Percentiles rank a stretch among this genome's conserved stretches.
Evolutionary conservation across 1,284 basidiomycete species (phyloP).

Genomic region (Cryptococcus hybrid): DNA sequence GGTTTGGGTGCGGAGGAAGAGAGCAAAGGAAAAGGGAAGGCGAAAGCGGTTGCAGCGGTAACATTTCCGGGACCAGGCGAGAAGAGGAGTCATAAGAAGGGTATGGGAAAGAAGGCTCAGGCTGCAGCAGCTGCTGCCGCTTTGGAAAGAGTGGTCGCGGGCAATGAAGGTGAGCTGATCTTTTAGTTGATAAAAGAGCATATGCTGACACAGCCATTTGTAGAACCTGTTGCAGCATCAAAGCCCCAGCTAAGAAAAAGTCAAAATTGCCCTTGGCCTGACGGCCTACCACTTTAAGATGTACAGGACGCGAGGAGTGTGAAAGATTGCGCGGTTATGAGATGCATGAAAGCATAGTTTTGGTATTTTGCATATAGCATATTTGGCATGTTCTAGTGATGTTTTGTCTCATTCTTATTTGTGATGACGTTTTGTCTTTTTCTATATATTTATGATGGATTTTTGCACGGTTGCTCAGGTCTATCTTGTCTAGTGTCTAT

Average conservation of each 20-base stretch:
- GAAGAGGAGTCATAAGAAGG: conserved; percentile 13
- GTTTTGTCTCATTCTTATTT: too few relatives aligned
- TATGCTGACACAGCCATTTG: neutral
- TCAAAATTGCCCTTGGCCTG: conserved; percentile 43
- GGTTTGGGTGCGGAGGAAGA: conserved; percentile 19
- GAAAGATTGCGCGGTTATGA: too few relatives aligned
- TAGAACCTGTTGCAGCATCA: conserved; percentile 1
- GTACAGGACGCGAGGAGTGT: too few relatives aligned
- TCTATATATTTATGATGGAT: too few relatives aligned
- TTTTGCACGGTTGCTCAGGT: neutral
- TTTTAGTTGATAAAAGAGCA: neutral
- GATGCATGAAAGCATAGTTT: too few relatives aligned
- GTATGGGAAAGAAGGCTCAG: conserved; percentile 6
- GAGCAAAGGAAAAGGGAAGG: conserved; percentile 3
- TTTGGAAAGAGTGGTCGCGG: neutral
- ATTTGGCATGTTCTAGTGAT: too few relatives aligned
- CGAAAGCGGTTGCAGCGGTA: neutral
- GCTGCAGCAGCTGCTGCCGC: conserved; percentile 16
- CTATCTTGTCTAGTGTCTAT: too few relatives aligned
- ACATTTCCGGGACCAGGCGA: neutral
- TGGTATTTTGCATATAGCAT: too few relatives aligned
- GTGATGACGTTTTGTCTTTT: too few relatives aligned
- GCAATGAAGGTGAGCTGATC: neutral
- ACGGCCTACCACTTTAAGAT: conserved; percentile 39
- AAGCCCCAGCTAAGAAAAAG: conserved; percentile 38